These are phyloP conservation scores for Polyplosphaeria fusca DNA, from an alignment of 495 filamentous ascomycete species.

Conservation along the genomic window DNA sequence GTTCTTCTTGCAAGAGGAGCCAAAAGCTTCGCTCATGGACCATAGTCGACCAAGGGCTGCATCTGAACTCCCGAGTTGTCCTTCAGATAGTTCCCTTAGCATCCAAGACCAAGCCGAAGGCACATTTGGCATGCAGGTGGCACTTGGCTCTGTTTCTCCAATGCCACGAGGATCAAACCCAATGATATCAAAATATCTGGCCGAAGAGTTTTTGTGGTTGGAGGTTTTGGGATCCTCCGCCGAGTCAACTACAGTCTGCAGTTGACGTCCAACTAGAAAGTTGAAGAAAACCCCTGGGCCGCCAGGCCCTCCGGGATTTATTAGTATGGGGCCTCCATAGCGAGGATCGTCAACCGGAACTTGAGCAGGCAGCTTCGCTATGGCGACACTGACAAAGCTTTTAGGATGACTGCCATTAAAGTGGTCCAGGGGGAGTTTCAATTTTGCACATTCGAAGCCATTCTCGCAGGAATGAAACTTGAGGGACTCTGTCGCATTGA, in stretches of 20 bases:
- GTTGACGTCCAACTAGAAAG: constrained; percentile 11
- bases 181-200: constrained; percentile 55
- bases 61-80: constrained; percentile 39
- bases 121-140: constrained; percentile 48
- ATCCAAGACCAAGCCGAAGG: constrained; percentile 34
- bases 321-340: constrained; percentile 44
- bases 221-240: constrained; percentile 11
- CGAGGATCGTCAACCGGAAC: constrained; percentile 43
- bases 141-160: constrained; percentile 38
- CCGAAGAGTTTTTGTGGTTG: constrained; percentile 17
- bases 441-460: constrained; percentile 42
- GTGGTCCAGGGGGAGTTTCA: constrained; percentile 44
- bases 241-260: constrained; percentile 45
- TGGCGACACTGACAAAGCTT: constrained; percentile 39
- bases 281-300: constrained; percentile 42
- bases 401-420: constrained; percentile 42
- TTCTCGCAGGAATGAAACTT: constrained; percentile 33
- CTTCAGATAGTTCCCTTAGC: constrained; percentile 36
- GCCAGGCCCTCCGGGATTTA: constrained; percentile 50
- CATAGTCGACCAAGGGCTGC: constrained; percentile 39
- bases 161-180: constrained; percentile 50
- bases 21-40: constrained; percentile 39
- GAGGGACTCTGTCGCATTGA: constrained; percentile 14
- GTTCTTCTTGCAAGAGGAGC: constrained; percentile 34
- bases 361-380: constrained; percentile 41